phyloP scores from a whole-genome alignment of 2,329 filamentous ascomycete genomes.

The Aspergillus floridensis region DNA sequence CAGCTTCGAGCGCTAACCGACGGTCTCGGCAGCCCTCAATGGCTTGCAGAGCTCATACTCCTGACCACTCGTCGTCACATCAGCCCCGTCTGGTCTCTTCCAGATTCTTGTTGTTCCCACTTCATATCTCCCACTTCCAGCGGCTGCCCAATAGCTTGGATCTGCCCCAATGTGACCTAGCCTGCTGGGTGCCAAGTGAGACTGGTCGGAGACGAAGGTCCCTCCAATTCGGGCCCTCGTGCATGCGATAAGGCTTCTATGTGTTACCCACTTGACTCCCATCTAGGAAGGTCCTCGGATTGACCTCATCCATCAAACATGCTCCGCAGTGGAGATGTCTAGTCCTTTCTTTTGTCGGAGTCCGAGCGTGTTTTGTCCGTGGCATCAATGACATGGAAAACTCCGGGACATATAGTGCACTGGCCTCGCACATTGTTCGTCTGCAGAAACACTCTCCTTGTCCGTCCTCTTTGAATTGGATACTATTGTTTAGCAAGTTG shows the following conservation, averaged over 20 bases:
- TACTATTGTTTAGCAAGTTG: background rate
- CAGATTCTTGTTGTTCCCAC: conserved; percentile 2
- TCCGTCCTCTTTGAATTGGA: background rate
- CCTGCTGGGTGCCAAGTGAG: conserved; percentile 4
- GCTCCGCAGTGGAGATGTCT: conserved; percentile 4
- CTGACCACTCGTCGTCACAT: background rate
- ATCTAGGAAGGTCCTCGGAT: conserved; percentile 6
- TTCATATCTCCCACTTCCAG: background rate
- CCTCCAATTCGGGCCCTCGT: background rate
- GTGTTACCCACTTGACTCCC: conserved; percentile 4
- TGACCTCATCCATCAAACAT: background rate
- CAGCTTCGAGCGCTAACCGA: background rate
- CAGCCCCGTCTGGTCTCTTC: background rate
- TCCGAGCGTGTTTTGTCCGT: conserved; percentile 1
- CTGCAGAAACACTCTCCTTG: background rate
- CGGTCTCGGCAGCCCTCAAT: background rate
- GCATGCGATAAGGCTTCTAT: background rate
- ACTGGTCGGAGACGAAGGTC: background rate
- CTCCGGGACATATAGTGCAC: background rate
- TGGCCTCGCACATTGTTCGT: background rate
- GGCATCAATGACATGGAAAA: background rate
- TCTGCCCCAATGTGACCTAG: conserved; percentile 1
- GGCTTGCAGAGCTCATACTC: conserved; percentile 2
- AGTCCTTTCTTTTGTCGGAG: background rate
- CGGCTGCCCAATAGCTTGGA: conserved; percentile 3